A percentile compares a stretch with the other conserved stretches of the same genome.
phyloP scores from a whole-genome alignment of 2,329 filamentous ascomycete genomes.

The Paecilomyces formosus region DNA sequence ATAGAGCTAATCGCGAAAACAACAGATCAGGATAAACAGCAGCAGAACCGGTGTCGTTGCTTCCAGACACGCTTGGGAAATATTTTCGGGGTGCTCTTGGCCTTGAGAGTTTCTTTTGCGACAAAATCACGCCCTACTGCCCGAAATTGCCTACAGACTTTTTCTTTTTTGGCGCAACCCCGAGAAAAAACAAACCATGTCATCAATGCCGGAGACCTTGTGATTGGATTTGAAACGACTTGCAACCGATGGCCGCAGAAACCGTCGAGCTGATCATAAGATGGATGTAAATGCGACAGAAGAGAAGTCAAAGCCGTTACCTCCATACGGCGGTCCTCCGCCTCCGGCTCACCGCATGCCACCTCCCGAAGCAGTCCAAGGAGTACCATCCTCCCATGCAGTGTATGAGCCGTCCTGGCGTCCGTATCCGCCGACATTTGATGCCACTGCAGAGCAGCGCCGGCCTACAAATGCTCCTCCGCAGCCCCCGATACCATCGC shows the following conservation, averaged over 20 bases:
- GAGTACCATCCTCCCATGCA: conserved; percentile 17
- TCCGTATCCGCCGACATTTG: conserved; percentile 20
- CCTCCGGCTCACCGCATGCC: conserved; percentile 24
- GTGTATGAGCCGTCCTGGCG: conserved; percentile 27
- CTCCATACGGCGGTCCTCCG: conserved; percentile 14
- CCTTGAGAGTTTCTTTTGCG: background rate
- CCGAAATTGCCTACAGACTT: background rate
- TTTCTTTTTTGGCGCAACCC: conserved; percentile 5
- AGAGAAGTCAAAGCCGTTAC: conserved; percentile 17
- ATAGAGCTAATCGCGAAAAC: background rate
- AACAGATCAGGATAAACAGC: background rate
- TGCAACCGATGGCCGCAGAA: conserved; percentile 7
- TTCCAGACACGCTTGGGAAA: background rate
- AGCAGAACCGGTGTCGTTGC: background rate
- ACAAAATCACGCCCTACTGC: background rate
- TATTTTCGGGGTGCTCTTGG: background rate
- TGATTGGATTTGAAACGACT: conserved; percentile 2
- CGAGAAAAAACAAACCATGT: conserved; percentile 8
- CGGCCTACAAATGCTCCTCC: conserved; percentile 18
- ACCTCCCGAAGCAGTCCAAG: conserved; percentile 20
- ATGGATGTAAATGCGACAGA: conserved; percentile 20
- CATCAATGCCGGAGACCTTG: conserved; percentile 12
- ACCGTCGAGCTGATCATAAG: conserved; percentile 10
- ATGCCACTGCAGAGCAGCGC: conserved; percentile 20
- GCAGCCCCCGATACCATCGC: conserved; percentile 19